A percentile compares a stretch with the other conserved stretches of the same genome.
phyloP scores from a whole-genome alignment of 805 yeast species.

The Wickerhamomyces hampshirensis region DNA sequence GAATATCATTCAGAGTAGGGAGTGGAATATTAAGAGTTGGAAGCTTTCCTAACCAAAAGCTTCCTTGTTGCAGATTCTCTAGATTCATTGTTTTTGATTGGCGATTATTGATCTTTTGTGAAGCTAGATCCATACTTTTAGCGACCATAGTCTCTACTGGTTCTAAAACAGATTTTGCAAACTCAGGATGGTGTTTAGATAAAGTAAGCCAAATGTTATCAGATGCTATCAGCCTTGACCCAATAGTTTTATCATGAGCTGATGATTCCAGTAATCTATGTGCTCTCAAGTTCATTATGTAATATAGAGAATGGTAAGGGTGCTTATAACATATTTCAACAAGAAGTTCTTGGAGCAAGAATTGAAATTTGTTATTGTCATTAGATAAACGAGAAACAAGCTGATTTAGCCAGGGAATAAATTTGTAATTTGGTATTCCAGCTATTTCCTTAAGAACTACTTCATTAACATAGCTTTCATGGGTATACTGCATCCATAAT shows the following conservation, averaged over 20 bases:
- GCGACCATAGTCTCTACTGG: constrained; percentile 50
- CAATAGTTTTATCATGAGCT: constrained; percentile 32
- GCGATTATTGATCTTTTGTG: constrained; percentile 31
- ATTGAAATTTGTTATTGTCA: constrained; percentile 51
- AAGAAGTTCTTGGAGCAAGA: constrained; percentile 42
- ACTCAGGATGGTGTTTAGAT: constrained; percentile 21
- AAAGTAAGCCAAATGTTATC: constrained; percentile 41
- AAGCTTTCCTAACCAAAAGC: constrained; percentile 54
- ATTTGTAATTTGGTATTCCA: constrained; percentile 50
- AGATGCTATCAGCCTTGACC: constrained; percentile 49
- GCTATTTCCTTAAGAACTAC: constrained; percentile 34
- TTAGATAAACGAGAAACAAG: constrained; percentile 62
- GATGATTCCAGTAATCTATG: constrained; percentile 33
- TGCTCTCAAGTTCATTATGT: constrained; percentile 51
- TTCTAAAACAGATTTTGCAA: constrained; percentile 27
- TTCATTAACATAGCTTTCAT: constrained; percentile 38
- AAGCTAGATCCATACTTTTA: constrained; percentile 47
- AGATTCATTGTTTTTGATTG: constrained; percentile 20
- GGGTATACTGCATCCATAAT: constrained; percentile 69
- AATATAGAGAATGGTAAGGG: constrained; percentile 71
- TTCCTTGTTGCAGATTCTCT: constrained; percentile 35
- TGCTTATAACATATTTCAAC: constrained; percentile 44
- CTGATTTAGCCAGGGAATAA: constrained; percentile 81
- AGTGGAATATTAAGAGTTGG: constrained; percentile 51
- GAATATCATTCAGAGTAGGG: constrained; percentile 54